Base-by-base conservation (phyloP, 768 basidiomycete genomes). In the Pulveroboletus sp. region DNA sequence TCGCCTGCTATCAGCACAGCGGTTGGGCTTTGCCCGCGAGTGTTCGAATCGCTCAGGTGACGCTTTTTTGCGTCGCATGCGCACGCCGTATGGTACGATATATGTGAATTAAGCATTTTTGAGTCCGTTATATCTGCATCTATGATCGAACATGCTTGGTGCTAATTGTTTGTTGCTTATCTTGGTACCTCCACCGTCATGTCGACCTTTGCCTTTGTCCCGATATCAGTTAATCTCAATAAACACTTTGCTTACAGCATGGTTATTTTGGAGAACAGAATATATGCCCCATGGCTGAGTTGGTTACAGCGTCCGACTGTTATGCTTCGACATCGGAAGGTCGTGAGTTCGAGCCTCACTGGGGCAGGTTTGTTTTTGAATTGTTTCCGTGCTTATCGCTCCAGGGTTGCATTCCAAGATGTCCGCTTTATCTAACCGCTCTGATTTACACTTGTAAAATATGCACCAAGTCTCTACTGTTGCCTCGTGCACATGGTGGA, bases 271-370 rank as follows among this genome's bases (percentile, higher is more conserved):
- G 32, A 47, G 26, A 26, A 9, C 3, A 35, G 2, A 37, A 4
- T 0, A 24, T 8, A n/a, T 82, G 81, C 81, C 80, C 80, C 80
- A 78, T 82, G 81, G 81, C 80, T 82, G 76, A 82, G 81, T 82
- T 82, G 81, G 81, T 82, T 72, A 82, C 78, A 81, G 81, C 80
- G 81, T 82, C 81, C 80, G 81, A 83, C 81, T 82, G 81, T 83
- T 82, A 82, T 21, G 3, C 2, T 28, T 21, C 21, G 21, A 17
- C 62, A 79, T 80, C 78, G 78, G 76, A 80, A 80, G 78, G 77
- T 81, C 79, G 75, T 76, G 76, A 80, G 81, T 81, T 81, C 80
- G 74, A 81, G 74, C 76, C 80, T 82, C 75, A 74, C 75, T 74
- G 78, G 76, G 74, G 78, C 78, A 75, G 78, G 43, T 1, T 0